Evolutionary conservation across 2,329 filamentous ascomycete genomes (phyloP).

Genomic region (Polytolypa hystricis): DNA sequence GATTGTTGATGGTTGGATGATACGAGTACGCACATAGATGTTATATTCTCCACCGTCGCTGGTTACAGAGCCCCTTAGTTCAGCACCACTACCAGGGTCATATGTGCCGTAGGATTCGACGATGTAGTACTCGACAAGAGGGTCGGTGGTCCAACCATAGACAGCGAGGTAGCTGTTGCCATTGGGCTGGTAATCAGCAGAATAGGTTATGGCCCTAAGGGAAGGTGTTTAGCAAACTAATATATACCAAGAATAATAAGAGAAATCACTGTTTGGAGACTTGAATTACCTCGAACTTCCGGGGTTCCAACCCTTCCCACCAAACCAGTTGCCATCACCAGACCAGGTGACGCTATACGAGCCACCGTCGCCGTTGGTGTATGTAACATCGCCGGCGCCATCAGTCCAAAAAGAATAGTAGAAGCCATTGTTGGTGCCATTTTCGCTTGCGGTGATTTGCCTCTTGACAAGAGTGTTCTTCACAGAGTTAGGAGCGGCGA

Average conservation of each 20-base stretch:
- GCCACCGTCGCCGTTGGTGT: constrained; percentile 36
- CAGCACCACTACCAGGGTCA: constrained; percentile 3
- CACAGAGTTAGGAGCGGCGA: neutral
- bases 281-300: constrained; percentile 37
- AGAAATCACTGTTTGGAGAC: neutral
- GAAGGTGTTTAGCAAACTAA: neutral
- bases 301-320: constrained; percentile 49
- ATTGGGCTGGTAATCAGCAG: neutral
- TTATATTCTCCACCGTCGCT: constrained; percentile 22
- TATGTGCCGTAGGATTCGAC: constrained; percentile 1
- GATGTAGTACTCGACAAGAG: constrained; percentile 6
- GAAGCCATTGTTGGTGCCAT: constrained; percentile 23
- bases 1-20: constrained; percentile 28
- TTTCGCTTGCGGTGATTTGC: neutral
- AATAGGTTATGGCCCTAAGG: constrained; percentile 7
- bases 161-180: constrained; percentile 17
- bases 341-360: constrained; percentile 37
- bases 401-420: constrained; percentile 43
- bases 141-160: constrained; percentile 25
- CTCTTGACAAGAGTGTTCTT: neutral
- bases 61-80: constrained; percentile 22
- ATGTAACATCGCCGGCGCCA: constrained; percentile 33
- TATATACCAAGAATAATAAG: neutral
- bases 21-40: constrained; percentile 21
- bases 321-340: constrained; percentile 43